phyloP scores from a whole-genome alignment of 2,329 filamentous ascomycete species.

The Neopestalotiopsis clavispora region DNA sequence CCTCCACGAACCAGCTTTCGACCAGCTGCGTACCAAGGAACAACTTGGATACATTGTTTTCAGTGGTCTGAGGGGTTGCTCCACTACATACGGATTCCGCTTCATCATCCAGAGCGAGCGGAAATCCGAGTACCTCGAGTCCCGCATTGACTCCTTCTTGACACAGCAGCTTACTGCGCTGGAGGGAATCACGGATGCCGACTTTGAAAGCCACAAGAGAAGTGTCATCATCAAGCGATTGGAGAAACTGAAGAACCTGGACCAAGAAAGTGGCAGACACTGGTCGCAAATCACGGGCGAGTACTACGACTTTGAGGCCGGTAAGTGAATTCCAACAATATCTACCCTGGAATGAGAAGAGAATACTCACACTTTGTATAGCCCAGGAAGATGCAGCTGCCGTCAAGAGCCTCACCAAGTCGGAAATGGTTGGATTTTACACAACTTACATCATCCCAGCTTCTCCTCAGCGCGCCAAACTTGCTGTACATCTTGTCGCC shows the following conservation, averaged over 20 bases:
- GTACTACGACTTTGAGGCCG: slow-evolving; percentile 86
- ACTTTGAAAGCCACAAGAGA: slow-evolving; percentile 90
- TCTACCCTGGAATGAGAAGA: too few relatives aligned
- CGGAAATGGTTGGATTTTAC: slow-evolving; percentile 82
- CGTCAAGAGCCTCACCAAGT: slow-evolving; percentile 76
- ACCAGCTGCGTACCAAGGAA: slow-evolving; percentile 94
- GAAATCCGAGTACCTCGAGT: slow-evolving; percentile 81
- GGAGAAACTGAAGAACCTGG: slow-evolving; percentile 91
- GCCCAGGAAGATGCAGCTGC: slow-evolving; percentile 77
- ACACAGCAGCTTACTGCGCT: slow-evolving; percentile 16
- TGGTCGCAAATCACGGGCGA: slow-evolving; percentile 87
- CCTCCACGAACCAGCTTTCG: slow-evolving; percentile 90
- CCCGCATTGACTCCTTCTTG: slow-evolving; percentile 86
- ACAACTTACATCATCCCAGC: slow-evolving; percentile 74
- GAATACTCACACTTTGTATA: slow-evolving; percentile 35
- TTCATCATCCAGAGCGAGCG: slow-evolving; percentile 95
- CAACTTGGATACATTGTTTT: slow-evolving; percentile 97
- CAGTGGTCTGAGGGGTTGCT: slow-evolving; percentile 72
- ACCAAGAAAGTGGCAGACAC: slow-evolving; percentile 80
- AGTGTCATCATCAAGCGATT: slow-evolving; percentile 85
- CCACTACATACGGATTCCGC: slow-evolving; percentile 83
- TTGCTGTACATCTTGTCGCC: slow-evolving; percentile 83
- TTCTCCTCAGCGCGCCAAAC: slow-evolving; percentile 77
- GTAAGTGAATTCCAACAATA: slow-evolving; percentile 55
- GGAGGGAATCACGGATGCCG: slow-evolving; percentile 68